phyloP scores from a whole-genome alignment of 208 protist genomes.

The Trypanosoma melophagium region DNA sequence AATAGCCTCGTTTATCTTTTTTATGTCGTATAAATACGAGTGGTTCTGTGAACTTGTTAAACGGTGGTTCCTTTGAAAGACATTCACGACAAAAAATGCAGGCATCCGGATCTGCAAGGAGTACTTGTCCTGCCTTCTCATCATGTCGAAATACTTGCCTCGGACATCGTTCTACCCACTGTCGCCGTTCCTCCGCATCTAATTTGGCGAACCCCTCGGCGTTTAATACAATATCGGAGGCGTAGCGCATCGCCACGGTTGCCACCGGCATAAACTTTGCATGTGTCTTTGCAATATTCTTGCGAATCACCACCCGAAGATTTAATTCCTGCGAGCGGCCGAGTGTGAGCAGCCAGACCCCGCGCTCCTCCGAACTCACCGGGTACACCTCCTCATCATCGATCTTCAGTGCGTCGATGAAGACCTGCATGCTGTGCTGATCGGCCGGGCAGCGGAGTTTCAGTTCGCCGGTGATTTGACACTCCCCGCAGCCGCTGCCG shows the following conservation, averaged over 20 bases:
- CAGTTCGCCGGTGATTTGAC: conserved; percentile 85
- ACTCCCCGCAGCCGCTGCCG: conserved; percentile 75
- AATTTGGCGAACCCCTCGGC: conserved; percentile 73
- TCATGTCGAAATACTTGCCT: conserved; percentile 85
- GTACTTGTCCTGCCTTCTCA: conserved; percentile 55
- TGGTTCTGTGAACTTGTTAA: conserved; percentile 74
- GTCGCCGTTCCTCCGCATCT: conserved; percentile 53
- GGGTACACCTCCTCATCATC: conserved; percentile 79
- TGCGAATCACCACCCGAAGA: conserved; percentile 79
- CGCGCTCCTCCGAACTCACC: conserved; percentile 77
- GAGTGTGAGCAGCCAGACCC: conserved; percentile 88
- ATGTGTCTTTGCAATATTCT: conserved; percentile 98
- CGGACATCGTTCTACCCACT: conserved; percentile 91
- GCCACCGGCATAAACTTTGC: conserved; percentile 97
- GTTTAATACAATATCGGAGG: conserved; percentile 93
- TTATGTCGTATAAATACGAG: conserved; percentile 87
- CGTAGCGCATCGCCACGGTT: conserved; percentile 93
- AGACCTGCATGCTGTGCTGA: conserved; percentile 80
- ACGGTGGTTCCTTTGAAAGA: conserved; percentile 67
- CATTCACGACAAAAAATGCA: conserved; percentile 96
- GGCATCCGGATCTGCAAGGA: conserved; percentile 57
- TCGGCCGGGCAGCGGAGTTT: conserved; percentile 74
- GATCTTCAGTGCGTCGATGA: conserved; percentile 78
- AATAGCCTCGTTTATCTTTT: conserved; percentile 70
- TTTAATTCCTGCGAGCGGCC: conserved; percentile 83